Evolutionary conservation across 805 yeast genomes (phyloP).

Genomic region (Wickerhamiella bombiphila): DNA sequence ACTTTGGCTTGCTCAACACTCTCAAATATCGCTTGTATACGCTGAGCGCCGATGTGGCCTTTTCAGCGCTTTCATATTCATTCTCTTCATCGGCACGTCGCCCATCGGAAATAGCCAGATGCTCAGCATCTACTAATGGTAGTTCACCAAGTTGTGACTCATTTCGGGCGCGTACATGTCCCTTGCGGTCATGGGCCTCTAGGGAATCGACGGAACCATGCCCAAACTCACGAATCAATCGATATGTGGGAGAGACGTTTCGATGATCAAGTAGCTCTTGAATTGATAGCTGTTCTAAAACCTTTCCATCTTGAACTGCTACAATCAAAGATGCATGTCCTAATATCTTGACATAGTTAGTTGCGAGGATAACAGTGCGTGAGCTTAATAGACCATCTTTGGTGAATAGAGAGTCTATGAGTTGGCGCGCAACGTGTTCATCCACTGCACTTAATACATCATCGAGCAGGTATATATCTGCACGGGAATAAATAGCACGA

Average conservation of each 20-base stretch:
- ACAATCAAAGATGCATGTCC: slow-evolving; percentile 57
- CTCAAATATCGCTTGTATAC: slow-evolving; percentile 10
- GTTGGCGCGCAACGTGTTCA: slow-evolving; percentile 72
- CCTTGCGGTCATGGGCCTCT: slow-evolving; percentile 52
- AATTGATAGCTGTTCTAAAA: slow-evolving; percentile 27
- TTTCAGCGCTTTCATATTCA: slow-evolving; percentile 16
- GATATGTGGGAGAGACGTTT: slow-evolving; percentile 4
- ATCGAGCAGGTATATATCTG: slow-evolving; percentile 55
- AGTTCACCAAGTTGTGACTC: slow-evolving; percentile 6
- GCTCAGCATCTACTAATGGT: not conserved
- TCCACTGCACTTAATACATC: slow-evolving; percentile 79
- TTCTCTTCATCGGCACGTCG: slow-evolving; percentile 2
- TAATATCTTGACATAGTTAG: slow-evolving; percentile 73
- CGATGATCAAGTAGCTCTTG: slow-evolving; percentile 31
- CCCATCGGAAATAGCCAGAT: not conserved
- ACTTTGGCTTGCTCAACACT: slow-evolving; percentile 25
- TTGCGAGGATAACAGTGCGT: slow-evolving; percentile 67
- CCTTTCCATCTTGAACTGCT: slow-evolving; percentile 40
- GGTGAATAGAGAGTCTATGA: slow-evolving; percentile 64
- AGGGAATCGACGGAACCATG: slow-evolving; percentile 57
- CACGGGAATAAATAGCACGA: slow-evolving; percentile 57
- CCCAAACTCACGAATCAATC: slow-evolving; percentile 32
- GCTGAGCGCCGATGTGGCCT: slow-evolving; percentile 8
- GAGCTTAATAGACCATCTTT: slow-evolving; percentile 55
- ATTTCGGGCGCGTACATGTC: slow-evolving; percentile 30